Percentiles rank a stretch among this genome's conserved stretches.
Evolutionary conservation across 495 filamentous ascomycete genomes (phyloP).

Genomic region (Lasiosphaeria hispida): DNA sequence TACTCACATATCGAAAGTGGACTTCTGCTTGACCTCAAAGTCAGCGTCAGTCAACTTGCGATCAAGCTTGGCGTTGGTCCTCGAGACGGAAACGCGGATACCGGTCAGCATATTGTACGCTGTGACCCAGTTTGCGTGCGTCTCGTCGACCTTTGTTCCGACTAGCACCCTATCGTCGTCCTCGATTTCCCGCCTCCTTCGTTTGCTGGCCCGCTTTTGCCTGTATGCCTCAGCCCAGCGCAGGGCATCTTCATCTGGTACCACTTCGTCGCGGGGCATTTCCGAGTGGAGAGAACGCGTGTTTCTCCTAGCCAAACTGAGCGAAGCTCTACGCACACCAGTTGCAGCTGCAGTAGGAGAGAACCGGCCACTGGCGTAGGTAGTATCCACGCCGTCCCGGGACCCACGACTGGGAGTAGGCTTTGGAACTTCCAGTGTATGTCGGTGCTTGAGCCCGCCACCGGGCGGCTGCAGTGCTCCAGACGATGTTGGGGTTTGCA

Average conservation of each 20-base stretch:
- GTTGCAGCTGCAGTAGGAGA: slow-evolving; percentile 65
- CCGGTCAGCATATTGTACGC: slow-evolving; percentile 99
- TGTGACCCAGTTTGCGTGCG: slow-evolving; percentile 95
- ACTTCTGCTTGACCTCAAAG: slow-evolving; percentile 91
- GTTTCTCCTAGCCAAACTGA: slow-evolving; percentile 72
- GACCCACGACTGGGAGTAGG: slow-evolving; percentile 46
- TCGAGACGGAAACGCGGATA: slow-evolving; percentile 93
- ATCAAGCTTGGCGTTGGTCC: slow-evolving; percentile 96
- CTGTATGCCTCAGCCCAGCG: slow-evolving; percentile 91
- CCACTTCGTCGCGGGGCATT: slow-evolving; percentile 74
- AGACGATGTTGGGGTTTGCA: slow-evolving; percentile 40
- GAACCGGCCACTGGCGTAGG: slow-evolving; percentile 72
- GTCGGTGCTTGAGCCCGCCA: slow-evolving; percentile 68
- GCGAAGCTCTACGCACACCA: slow-evolving; percentile 69
- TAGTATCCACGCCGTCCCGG: slow-evolving; percentile 60
- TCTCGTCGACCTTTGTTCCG: slow-evolving; percentile 97
- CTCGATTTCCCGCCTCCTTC: slow-evolving; percentile 78
- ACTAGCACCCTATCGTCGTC: slow-evolving; percentile 92
- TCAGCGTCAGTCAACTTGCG: slow-evolving; percentile 82
- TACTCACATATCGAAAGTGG: slow-evolving; percentile 86
- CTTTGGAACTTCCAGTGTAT: slow-evolving; percentile 86
- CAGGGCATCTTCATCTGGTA: slow-evolving; percentile 80
- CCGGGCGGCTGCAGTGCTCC: slow-evolving; percentile 46
- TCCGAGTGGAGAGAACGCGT: slow-evolving; percentile 87
- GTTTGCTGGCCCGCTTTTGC: slow-evolving; percentile 81